Base-by-base conservation (phyloP, 352 stramenopile genomes). In the Globisporangium solare region DNA sequence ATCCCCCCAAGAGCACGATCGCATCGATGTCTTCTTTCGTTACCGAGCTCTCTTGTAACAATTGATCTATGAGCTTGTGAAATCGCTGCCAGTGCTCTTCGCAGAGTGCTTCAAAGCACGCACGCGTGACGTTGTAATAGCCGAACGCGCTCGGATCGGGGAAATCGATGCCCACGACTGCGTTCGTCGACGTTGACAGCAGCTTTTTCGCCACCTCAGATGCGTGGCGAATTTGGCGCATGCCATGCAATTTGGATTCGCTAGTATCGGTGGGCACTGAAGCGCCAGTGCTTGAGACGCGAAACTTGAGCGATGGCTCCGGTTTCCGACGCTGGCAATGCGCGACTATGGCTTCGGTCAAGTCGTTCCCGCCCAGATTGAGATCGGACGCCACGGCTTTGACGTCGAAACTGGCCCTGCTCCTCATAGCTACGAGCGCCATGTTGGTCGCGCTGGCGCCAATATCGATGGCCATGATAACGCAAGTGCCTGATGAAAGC, bases 131-230 rank as follows among this genome's bases (percentile, higher is more conserved):
- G 8, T 47, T 70, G 57, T 61, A 61, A 54, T 68, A 22, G 21
- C 46, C 22, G 73, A 80, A 15, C 54, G 58, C 12, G 48, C 52
- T 17, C 21, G 43, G 27, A 18, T 68, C 48, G 56, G 51, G 64
- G 18, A 54, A 55, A 46, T 76, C 58, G 18, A 85, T 52, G 46
- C 70, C 58, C 17, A 85, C 68, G 2, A 60, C 54, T 15, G 65
- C 70, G 20, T 51, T 66, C 2, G 53, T 40, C 2, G 72, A 79
- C 11, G 31, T 70, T 13, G 67, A 72, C 6, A 85, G 66, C 10
- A 85, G 66, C 50, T 70, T 73, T 59, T 80, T 74, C 0, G 72
- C 74, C 7, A 85, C 56, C 12, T 66, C 55, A 40, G 63, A 73
- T 14, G 63, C 70, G 47, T 67, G 70, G 20, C 60, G 69, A 2